A percentile compares a stretch with the other conserved stretches of the same genome.
These are phyloP conservation scores for Fusarium cyanostomum DNA, from an alignment of 2,329 filamentous ascomycete genomes.

Conservation along the genomic window DNA sequence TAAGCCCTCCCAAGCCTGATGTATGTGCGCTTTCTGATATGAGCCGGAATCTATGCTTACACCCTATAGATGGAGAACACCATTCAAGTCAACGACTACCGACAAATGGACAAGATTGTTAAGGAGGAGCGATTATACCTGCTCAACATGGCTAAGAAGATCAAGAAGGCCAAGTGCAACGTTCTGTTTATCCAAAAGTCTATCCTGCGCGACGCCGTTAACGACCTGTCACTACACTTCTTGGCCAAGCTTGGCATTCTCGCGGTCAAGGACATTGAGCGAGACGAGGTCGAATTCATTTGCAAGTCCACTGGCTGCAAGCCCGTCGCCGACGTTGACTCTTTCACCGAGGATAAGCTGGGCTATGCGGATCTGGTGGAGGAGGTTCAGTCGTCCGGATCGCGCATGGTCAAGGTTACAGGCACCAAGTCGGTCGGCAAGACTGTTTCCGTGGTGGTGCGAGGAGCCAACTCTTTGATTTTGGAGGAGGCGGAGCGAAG, in stretches of 20 bases:
- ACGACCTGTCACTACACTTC: slow-evolving; percentile 97
- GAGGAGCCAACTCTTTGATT: slow-evolving; percentile 93
- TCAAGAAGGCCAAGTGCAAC: slow-evolving; percentile 99
- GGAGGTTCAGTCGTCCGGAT: slow-evolving; percentile 86
- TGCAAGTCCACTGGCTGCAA: slow-evolving; percentile 99
- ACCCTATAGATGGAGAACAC: slow-evolving; percentile 91
- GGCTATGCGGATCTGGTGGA: slow-evolving; percentile 93
- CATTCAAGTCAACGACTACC: slow-evolving; percentile 98
- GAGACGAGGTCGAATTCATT: slow-evolving; percentile 98
- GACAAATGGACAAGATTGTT: slow-evolving; percentile 99
- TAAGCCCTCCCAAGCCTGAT: slow-evolving; percentile 97
- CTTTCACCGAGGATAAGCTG: slow-evolving; percentile 98
- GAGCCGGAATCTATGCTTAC: slow-evolving; percentile 27
- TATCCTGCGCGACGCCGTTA: slow-evolving; percentile 95
- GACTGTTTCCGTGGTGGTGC: slow-evolving; percentile 93
- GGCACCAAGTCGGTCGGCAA: slow-evolving; percentile 86
- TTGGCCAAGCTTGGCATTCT: slow-evolving; percentile 96
- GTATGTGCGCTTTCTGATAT: slow-evolving; percentile 59
- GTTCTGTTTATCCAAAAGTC: slow-evolving; percentile 98
- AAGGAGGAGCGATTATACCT: slow-evolving; percentile 99
- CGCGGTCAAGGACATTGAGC: slow-evolving; percentile 96
- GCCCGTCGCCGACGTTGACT: slow-evolving; percentile 97
- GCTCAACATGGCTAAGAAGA: slow-evolving; percentile 99
- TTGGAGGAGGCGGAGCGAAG: slow-evolving; percentile 97
- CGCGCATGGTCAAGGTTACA: slow-evolving; percentile 93